Percentiles rank a stretch among this genome's conserved stretches.
Conservation (phyloP, 352 stramenopile species). For the Peronosclerospora sorghi region DNA sequence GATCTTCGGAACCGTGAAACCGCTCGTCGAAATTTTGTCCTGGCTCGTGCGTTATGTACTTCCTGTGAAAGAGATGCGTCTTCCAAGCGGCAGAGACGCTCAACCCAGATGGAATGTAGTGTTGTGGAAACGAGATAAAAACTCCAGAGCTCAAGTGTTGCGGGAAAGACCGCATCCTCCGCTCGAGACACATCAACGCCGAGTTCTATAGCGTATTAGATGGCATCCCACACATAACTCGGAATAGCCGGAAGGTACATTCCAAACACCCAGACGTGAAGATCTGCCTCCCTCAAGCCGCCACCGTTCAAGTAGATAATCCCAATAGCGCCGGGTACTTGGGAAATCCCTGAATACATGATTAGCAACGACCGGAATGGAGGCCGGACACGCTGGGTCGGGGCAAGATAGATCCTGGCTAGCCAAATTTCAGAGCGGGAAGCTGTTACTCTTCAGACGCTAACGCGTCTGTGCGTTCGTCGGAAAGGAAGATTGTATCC, state of each 20-base stretch:
- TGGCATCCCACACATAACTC: too few species aligned
- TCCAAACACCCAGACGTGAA: too few species aligned
- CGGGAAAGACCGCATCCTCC: too few species aligned
- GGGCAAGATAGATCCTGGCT: background rate
- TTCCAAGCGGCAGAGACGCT: too few species aligned
- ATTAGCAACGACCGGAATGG: background rate
- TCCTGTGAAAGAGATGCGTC: background rate
- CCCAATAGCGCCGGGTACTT: too few species aligned
- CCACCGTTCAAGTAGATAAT: too few species aligned
- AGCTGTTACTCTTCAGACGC: background rate
- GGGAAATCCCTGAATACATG: background rate
- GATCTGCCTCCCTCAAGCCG: too few species aligned
- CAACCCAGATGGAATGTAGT: too few species aligned
- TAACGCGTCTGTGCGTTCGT: background rate
- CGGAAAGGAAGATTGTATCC: background rate
- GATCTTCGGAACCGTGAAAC: background rate
- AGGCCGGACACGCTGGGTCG: background rate
- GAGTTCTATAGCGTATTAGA: too few species aligned
- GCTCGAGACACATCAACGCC: too few species aligned
- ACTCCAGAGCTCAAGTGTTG: background rate
- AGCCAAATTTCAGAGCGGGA: background rate
- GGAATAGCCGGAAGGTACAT: too few species aligned
- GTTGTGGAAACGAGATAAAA: background rate
- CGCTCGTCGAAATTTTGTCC: background rate
- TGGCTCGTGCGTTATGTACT: too few species aligned